These are phyloP conservation scores for Hypoxylon sp. DNA, from an alignment of 2,329 filamentous ascomycete species.

Conservation along the genomic window DNA sequence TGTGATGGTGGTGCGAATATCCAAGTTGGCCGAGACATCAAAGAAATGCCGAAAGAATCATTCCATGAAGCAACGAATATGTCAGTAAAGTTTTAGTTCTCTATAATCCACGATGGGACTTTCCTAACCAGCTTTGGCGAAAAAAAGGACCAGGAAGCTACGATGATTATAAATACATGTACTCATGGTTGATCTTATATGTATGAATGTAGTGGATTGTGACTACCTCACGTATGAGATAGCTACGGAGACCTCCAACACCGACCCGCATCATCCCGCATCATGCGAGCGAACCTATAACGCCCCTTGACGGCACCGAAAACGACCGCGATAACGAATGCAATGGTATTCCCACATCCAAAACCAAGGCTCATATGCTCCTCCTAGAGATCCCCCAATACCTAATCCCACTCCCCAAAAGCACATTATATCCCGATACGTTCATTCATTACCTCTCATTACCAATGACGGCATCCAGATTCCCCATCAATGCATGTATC, in stretches of 20 bases:
- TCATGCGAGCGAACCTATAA: conserved; percentile 15
- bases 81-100: background rate
- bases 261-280: too few species aligned
- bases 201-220: background rate
- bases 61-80: background rate
- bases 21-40: background rate
- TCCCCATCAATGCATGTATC: conserved; percentile 54
- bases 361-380: background rate
- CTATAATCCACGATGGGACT: background rate
- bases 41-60: background rate
- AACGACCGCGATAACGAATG: conserved; percentile 28
- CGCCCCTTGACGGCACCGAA: conserved; percentile 4
- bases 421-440: background rate
- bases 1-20: background rate
- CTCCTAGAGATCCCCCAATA: background rate
- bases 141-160: conserved; percentile 1
- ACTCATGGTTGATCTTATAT: background rate
- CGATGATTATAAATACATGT: background rate
- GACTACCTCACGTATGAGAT: background rate
- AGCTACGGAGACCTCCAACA: conserved; percentile 12
- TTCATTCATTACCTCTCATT: conserved; percentile 30
- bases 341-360: conserved; percentile 32
- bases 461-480: conserved; percentile 50
- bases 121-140: background rate
- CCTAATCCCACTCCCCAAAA: background rate